A percentile compares a stretch with the other conserved stretches of the same genome.
These are phyloP conservation scores for Phylloporus rhodoxanthus DNA, from an alignment of 768 basidiomycete species.

Conservation along the genomic window DNA sequence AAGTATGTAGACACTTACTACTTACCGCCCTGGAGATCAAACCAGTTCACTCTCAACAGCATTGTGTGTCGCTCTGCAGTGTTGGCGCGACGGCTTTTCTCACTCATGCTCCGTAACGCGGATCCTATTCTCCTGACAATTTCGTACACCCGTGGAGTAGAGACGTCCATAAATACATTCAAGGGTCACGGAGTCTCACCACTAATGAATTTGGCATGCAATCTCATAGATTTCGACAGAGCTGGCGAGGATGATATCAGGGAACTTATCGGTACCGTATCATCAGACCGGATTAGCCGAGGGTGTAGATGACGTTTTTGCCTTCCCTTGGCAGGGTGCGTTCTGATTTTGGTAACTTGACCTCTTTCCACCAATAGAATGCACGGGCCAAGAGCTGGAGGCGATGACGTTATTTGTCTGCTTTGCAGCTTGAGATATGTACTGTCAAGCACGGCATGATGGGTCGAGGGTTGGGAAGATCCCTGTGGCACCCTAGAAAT, in stretches of 20 bases:
- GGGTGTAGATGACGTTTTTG: too few species aligned
- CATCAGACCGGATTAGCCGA: too few species aligned
- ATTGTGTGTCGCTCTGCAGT: too few species aligned
- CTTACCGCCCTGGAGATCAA: neutral
- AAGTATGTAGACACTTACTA: neutral
- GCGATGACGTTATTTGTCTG: too few species aligned
- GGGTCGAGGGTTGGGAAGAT: too few species aligned
- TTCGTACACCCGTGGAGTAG: neutral
- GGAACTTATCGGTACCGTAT: neutral
- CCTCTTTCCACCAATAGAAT: too few species aligned
- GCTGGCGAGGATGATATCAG: neutral
- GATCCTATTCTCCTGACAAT: neutral
- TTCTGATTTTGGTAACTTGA: too few species aligned
- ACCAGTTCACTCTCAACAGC: neutral
- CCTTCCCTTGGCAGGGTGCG: too few species aligned
- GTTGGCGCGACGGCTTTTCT: neutral
- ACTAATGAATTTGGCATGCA: neutral
- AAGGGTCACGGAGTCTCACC: neutral
- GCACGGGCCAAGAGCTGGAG: too few species aligned
- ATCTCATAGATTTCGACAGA: neutral
- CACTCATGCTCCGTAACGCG: neutral
- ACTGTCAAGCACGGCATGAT: too few species aligned
- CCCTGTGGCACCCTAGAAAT: too few species aligned
- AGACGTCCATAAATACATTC: neutral
- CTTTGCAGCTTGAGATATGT: too few species aligned